Evolutionary conservation across 495 filamentous ascomycete genomes (phyloP).

Genomic region (Gamarada debralockiae): DNA sequence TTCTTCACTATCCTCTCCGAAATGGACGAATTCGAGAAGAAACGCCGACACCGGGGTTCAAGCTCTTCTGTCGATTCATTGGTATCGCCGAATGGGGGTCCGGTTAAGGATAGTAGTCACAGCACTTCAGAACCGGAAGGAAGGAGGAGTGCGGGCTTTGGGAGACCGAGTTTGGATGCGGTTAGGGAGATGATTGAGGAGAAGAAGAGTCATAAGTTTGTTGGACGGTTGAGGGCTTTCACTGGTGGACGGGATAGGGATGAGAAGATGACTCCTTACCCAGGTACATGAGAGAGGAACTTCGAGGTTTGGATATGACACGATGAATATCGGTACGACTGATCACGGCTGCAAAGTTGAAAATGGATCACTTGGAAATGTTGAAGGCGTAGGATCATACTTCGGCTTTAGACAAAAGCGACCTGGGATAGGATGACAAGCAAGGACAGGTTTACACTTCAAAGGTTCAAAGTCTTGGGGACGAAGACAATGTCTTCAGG

Average conservation of each 20-base stretch:
- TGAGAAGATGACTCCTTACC: background rate
- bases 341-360: no score
- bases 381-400: no score
- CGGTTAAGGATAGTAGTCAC: no score
- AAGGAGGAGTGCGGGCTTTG: background rate
- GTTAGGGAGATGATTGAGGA: background rate
- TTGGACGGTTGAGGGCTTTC: background rate
- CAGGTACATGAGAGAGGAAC: background rate
- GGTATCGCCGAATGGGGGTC: background rate
- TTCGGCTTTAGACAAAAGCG: no score
- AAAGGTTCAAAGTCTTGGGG: no score
- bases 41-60: background rate
- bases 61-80: background rate
- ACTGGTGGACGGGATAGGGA: background rate
- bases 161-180: background rate
- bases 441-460: no score
- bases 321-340: no score
- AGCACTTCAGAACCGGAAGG: background rate
- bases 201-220: background rate
- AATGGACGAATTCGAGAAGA: background rate
- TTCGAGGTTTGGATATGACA: no score
- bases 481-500: no score
- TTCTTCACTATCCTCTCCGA: background rate
- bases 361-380: no score
- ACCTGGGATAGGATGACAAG: no score